A percentile compares a stretch with the other conserved stretches of the same genome.
phyloP scores from a whole-genome alignment of 1,284 basidiomycete species.

The Rhizoctonia solani region DNA sequence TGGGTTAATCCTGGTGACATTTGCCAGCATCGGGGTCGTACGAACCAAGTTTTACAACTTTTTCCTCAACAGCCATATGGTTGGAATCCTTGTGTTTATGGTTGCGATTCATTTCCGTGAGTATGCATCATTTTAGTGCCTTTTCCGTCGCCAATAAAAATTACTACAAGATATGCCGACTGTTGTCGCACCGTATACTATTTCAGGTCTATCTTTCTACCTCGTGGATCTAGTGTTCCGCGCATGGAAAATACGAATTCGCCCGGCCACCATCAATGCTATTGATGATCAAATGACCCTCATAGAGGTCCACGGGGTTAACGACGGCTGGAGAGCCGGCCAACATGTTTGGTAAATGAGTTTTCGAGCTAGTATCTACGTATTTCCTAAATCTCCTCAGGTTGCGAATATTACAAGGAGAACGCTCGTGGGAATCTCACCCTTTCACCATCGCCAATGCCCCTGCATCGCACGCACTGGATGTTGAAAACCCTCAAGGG shows the following conservation, averaged over 20 bases:
- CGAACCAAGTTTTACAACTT: not conserved
- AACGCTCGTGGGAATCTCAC: not conserved
- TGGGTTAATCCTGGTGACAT: not conserved
- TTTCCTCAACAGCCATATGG: not conserved
- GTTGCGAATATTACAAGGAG: not conserved
- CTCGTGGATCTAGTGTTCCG: not conserved
- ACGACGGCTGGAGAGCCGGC: not conserved
- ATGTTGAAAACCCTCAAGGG: not conserved
- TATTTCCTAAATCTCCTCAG: not conserved
- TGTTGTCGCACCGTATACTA: not conserved
- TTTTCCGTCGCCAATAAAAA: not conserved
- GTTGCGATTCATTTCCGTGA: not conserved
- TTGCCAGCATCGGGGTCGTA: not conserved
- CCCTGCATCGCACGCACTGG: not conserved
- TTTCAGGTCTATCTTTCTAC: not conserved
- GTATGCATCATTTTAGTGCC: not conserved
- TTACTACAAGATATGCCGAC: not conserved
- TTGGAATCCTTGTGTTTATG: not conserved
- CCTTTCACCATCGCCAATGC: not conserved
- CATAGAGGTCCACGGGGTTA: not conserved
- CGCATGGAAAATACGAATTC: not conserved
- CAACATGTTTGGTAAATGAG: not conserved
- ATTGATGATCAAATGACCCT: not conserved
- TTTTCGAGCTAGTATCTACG: not conserved
- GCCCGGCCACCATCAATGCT: not conserved